Conservation (phyloP, 345 rosid genomes). For the Lepidium africanum region DNA sequence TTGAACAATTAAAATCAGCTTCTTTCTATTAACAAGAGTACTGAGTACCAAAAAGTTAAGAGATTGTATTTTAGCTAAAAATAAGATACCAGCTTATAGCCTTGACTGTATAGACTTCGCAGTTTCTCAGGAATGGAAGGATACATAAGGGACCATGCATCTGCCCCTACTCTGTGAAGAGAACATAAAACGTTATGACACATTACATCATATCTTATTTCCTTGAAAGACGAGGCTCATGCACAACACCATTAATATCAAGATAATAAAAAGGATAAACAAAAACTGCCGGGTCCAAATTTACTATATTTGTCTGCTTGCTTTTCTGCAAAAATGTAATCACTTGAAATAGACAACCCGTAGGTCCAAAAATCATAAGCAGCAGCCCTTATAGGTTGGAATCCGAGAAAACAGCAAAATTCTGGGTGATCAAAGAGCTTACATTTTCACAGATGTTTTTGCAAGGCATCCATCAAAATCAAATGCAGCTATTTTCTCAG, state of each 20-base stretch:
- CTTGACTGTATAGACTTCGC: constrained; percentile 60
- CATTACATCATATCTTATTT: background rate
- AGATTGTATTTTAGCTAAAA: background rate
- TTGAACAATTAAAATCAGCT: constrained; percentile 2
- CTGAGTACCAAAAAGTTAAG: background rate
- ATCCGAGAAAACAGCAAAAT: background rate
- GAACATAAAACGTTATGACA: background rate
- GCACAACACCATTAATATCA: background rate
- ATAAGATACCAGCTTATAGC: constrained; percentile 75
- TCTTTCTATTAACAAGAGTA: background rate
- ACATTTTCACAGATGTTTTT: constrained; percentile 77
- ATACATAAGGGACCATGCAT: constrained; percentile 92
- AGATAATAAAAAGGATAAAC: background rate
- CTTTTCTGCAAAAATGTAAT: background rate
- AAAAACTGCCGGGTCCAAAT: background rate
- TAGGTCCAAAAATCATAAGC: background rate
- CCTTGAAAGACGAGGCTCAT: background rate
- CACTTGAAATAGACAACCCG: background rate
- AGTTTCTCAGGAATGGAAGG: constrained; percentile 85
- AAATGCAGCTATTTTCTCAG: constrained; percentile 87
- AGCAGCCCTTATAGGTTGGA: background rate
- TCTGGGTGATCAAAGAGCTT: background rate
- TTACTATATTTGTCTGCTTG: background rate
- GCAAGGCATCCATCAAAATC: constrained; percentile 98
- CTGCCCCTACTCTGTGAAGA: constrained; percentile 62